Evolutionary conservation across 441 rosid species (phyloP), one percentile per base, ranked within the genome.

Genomic region (Manihot esculenta): DNA sequence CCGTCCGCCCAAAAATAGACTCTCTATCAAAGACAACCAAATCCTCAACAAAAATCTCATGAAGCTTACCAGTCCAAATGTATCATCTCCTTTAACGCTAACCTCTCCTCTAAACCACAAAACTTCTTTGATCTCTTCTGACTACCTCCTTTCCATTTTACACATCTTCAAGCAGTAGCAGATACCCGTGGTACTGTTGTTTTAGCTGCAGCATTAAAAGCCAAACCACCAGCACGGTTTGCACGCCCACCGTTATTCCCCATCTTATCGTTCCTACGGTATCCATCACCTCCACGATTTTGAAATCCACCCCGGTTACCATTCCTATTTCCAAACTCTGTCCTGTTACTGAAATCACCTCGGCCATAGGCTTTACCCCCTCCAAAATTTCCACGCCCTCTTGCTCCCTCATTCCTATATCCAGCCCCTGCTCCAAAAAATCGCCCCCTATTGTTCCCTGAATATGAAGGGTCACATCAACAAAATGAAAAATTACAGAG

Each of bases 351-450:
- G 62, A 71, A 78, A 68, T 88, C 95, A 45, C 88, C 86, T 50
- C 96, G 76, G 58, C 73, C 74, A 41, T 83, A 87, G 54, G 86
- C 88, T 84, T 86, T 90, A 66, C 88, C 84, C 71, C 91, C 91
- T 45, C 87, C 88, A 74, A 78, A 90, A 82, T 78, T 81, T 51
- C 94, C 98, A 41, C 93, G 97, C 51, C 87, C 92, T 71, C 96
- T 89, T 60, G 72, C 83, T 23, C 90, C 94, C 65, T 92, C 97
- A 62, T 77, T 90, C 79, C 88, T 86, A 69, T 87, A 86, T 53
- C 89, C 94, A 69, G 69, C 72, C 42, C 84, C 94, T 41, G 78
- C 71, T 73, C 87, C 85, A 62, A 84, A 74, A 74, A 83, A 81
- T 3, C 96, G 83, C 11, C 92, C 97, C 80, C 96, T 83, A 41